phyloP scores from a whole-genome alignment of 1,284 basidiomycete genomes.

The Leccinum olivaceoglutinosum region DNA sequence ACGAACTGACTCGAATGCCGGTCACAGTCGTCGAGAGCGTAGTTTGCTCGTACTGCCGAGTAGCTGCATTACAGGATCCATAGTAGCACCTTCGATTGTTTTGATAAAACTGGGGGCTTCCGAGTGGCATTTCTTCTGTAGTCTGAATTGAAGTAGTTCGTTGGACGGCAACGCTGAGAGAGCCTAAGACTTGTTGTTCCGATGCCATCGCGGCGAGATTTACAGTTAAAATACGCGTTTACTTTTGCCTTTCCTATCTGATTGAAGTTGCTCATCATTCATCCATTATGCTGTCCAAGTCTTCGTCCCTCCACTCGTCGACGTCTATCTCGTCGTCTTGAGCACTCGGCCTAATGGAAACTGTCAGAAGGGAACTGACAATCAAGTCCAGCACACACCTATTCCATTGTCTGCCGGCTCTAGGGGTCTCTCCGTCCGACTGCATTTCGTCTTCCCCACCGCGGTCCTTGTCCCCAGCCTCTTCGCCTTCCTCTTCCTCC shows the following conservation, averaged over 20 bases:
- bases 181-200: constrained; percentile 50
- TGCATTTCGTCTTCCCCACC: constrained; percentile 31
- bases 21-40: not conserved
- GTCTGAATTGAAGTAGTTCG: constrained; percentile 65
- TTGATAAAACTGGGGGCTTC: constrained; percentile 88
- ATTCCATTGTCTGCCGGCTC: constrained; percentile 24
- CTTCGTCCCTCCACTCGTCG: constrained; percentile 37
- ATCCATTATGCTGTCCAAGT: constrained; percentile 31
- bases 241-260: constrained; percentile 41
- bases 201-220: constrained; percentile 51
- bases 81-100: constrained; percentile 65
- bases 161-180: constrained; percentile 61
- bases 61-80: constrained; percentile 72
- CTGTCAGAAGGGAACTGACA: constrained; percentile 3
- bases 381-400: constrained; percentile 14
- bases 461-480: constrained; percentile 32
- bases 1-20: constrained; percentile 47
- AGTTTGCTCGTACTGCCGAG: constrained; percentile 85
- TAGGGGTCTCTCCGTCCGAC: constrained; percentile 29
- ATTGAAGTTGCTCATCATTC: constrained; percentile 28
- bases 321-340: constrained; percentile 49
- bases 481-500: constrained; percentile 31
- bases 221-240: constrained; percentile 57
- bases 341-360: constrained; percentile 20
- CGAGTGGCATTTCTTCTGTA: constrained; percentile 83